phyloP scores from a whole-genome alignment of 495 filamentous ascomycete genomes.

The Aspergillus coremiiformis region DNA sequence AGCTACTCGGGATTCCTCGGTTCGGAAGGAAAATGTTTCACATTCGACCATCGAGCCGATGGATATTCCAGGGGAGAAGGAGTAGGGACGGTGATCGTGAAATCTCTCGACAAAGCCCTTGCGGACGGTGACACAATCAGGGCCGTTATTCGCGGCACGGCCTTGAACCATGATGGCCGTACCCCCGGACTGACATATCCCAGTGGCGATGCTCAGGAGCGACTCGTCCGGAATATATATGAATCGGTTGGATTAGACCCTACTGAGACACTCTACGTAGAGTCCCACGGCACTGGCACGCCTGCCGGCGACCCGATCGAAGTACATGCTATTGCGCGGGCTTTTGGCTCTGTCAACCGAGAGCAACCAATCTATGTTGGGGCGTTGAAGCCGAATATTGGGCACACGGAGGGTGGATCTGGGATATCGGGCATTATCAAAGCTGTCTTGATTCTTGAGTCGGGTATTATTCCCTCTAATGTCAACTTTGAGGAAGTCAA shows the following conservation, averaged over 20 bases:
- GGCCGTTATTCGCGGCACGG: slow-evolving; percentile 29
- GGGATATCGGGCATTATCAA: too few species aligned
- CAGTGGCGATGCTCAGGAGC: slow-evolving; percentile 14
- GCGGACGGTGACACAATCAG: slow-evolving; percentile 24
- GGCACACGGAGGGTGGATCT: too few species aligned
- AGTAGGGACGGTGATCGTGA: slow-evolving; percentile 24
- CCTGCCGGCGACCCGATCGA: slow-evolving; percentile 10
- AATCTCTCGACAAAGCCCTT: slow-evolving; percentile 23
- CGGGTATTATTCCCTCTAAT: too few species aligned
- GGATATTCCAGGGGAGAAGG: slow-evolving; percentile 36
- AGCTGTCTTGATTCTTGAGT: too few species aligned
- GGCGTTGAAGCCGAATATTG: too few species aligned
- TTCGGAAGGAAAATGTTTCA: slow-evolving; percentile 19
- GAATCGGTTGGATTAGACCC: slow-evolving; percentile 18
- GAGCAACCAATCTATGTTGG: too few species aligned
- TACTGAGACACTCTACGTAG: slow-evolving; percentile 14
- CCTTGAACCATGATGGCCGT: slow-evolving; percentile 40
- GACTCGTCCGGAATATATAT: slow-evolving; percentile 20
- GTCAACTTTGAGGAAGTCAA: too few species aligned
- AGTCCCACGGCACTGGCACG: slow-evolving; percentile 39
- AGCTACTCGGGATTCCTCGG: slow-evolving; percentile 5
- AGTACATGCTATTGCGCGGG: not conserved
- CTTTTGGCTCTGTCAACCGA: not conserved
- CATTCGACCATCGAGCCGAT: slow-evolving; percentile 23
- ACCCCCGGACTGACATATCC: slow-evolving; percentile 18